Conservation (phyloP, 306 rosid genomes). For the Dryas drummondii region DNA sequence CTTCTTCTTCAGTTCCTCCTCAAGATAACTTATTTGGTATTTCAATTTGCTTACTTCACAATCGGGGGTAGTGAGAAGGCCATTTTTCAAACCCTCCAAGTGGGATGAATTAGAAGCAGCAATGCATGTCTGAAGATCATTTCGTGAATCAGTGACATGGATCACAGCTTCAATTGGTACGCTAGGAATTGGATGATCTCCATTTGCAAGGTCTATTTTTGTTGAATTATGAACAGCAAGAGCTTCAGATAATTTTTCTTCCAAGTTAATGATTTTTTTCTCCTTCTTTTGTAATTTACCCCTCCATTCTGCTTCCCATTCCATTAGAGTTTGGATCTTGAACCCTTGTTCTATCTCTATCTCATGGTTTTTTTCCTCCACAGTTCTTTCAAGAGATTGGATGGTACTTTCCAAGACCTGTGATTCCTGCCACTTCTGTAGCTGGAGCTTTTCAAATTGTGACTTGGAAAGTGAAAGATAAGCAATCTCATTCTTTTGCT, state of each 20-base stretch:
- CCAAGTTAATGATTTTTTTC: conserved; percentile 31
- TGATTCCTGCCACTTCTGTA: conserved; percentile 24
- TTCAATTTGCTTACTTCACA: conserved; percentile 2
- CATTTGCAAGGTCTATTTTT: background rate
- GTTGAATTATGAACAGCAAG: conserved; percentile 14
- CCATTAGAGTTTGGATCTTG: conserved; percentile 15
- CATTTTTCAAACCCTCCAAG: background rate
- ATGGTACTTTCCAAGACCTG: conserved; percentile 37
- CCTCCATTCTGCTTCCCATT: conserved; percentile 34
- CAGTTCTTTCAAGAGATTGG: conserved; percentile 31
- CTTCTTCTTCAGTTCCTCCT: conserved; percentile 9
- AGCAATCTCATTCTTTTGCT: conserved; percentile 49
- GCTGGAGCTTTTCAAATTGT: conserved; percentile 28
- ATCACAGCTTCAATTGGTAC: conserved; percentile 24
- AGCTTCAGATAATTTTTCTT: conserved; percentile 40
- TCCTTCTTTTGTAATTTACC: conserved; percentile 32
- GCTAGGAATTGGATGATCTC: conserved; percentile 4
- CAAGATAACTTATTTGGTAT: conserved; percentile 2
- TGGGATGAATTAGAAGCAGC: too few relatives aligned
- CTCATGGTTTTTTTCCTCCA: conserved; percentile 41
- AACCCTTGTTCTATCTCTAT: conserved; percentile 20
- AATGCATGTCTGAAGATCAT: too few relatives aligned
- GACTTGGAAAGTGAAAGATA: conserved; percentile 38
- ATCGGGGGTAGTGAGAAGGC: background rate
- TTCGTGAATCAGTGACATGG: conserved; percentile 9